Base-by-base conservation (phyloP, 768 basidiomycete genomes). In the Boletus pseudopeckii region DNA sequence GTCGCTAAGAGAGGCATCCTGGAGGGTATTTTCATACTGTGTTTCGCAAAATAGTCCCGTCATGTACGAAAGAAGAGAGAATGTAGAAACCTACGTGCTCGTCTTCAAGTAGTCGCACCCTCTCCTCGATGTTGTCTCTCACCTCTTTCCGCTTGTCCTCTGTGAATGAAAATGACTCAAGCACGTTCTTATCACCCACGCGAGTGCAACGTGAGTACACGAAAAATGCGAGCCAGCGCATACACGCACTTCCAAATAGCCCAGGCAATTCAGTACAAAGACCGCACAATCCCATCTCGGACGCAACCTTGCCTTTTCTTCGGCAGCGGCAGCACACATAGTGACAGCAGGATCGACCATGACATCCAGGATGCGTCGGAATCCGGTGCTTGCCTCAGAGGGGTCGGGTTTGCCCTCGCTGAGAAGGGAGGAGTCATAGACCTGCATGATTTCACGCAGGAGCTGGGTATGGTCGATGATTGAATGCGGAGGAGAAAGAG, bases 391-490 rank as follows among this genome's bases (percentile, higher is more conserved):
- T 22, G 53, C 65, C 34, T 62, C 64, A 0, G 53, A 41, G 14
- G 41, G 26, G 24, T 57, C 47, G 0, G 59, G 44, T 5, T 45
- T 37, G 0, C 58, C 55, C 30, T 85, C 83, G 10, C 84, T 88
- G 10, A 93, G 75, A 30, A 95, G 78, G 0, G 94, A 94, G 0
- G 89, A 88, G 32, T 90, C 84, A 68, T 96, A 95, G 6, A 97
- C 93, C 1, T 77, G 71, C 83, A 95, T 88, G 58, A 97, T 84
- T 67, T 98, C 93, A 13, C 89, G 85, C 10, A 98, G 76, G 52
- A 91, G 84, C 55, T 92, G 88, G 0, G 82, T 78, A 40, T 93
- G 85, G 59, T 97, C 92, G 33, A 93, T 80, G 18, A 98, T 82
- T 0, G 80, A 75, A 7, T 87, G 75, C 0, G 95, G 92, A 2